These are phyloP conservation scores for Phaeoacremonium minimum DNA, from an alignment of 2,329 filamentous ascomycete genomes.

Conservation along the genomic window DNA sequence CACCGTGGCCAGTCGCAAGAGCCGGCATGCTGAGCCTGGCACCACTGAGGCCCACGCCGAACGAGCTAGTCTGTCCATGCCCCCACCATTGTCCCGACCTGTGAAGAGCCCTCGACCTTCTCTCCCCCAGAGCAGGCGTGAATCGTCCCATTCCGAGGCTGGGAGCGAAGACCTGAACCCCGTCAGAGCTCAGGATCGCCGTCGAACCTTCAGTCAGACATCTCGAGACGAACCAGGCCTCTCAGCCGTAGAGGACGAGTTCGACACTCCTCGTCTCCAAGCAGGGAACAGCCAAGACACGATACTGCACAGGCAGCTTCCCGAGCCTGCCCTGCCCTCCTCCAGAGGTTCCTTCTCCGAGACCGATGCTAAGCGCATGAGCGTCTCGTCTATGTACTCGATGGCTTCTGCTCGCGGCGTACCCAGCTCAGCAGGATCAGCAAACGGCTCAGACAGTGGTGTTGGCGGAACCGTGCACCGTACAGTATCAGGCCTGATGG, in stretches of 20 bases:
- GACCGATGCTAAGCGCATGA: conserved; percentile 59
- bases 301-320: conserved; percentile 28
- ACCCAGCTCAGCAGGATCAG: conserved; percentile 46
- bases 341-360: conserved; percentile 45
- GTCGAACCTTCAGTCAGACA: conserved; percentile 1
- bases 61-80: conserved; percentile 61
- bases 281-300: conserved; percentile 23
- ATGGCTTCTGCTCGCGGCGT: conserved; percentile 56
- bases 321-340: conserved; percentile 41
- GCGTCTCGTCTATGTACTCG: conserved; percentile 70
- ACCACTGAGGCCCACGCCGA: conserved; percentile 53
- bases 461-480: conserved; percentile 29
- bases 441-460: conserved; percentile 45
- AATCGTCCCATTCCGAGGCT: conserved; percentile 35
- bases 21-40: conserved; percentile 54
- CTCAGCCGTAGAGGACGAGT: conserved; percentile 29
- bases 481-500: conserved; percentile 40
- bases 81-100: conserved; percentile 41
- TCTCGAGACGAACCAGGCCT: conserved; percentile 3
- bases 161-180: conserved; percentile 31
- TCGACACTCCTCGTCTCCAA: conserved; percentile 41
- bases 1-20: conserved; percentile 42
- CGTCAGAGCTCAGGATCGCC: neutral
- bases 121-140: conserved; percentile 34
- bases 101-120: conserved; percentile 36